phyloP scores from a whole-genome alignment of 2,329 filamentous ascomycete species.

The Aotearoamyces nothofagi region DNA sequence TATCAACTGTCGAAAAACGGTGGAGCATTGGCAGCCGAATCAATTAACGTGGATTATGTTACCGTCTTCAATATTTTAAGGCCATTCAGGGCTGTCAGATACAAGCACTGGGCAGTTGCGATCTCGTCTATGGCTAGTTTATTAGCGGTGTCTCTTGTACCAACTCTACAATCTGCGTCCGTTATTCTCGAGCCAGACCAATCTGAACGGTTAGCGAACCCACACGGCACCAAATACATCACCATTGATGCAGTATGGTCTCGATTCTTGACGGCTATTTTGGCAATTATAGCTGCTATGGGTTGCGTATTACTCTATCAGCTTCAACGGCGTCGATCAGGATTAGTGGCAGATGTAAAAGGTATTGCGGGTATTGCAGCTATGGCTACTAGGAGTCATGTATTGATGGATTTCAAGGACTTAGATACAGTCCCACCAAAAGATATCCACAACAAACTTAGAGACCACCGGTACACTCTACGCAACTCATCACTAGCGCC shows the following conservation, averaged over 20 bases:
- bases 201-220: conserved; percentile 25
- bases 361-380: conserved; percentile 61
- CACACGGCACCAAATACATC: conserved; percentile 34
- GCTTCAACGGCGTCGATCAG: conserved; percentile 46
- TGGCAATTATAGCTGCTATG: conserved; percentile 40
- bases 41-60: conserved; percentile 61
- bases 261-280: conserved; percentile 38
- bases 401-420: conserved; percentile 58
- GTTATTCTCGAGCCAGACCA: conserved; percentile 40
- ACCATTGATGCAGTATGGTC: conserved; percentile 42
- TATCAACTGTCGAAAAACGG: conserved; percentile 46
- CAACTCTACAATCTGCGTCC: conserved; percentile 50
- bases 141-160: conserved; percentile 52
- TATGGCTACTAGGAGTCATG: conserved; percentile 61
- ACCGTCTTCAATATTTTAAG: conserved; percentile 51
- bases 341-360: conserved; percentile 51
- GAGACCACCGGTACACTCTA: conserved; percentile 49
- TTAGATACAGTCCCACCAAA: conserved; percentile 52
- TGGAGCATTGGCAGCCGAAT: conserved; percentile 46
- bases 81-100: conserved; percentile 44
- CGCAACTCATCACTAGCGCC: conserved; percentile 58
- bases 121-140: conserved; percentile 49
- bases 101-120: conserved; percentile 52
- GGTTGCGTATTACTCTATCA: conserved; percentile 43
- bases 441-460: conserved; percentile 54